phyloP scores from a whole-genome alignment of 2,329 filamentous ascomycete genomes.

The Aspergillus pseudoglaucus region DNA sequence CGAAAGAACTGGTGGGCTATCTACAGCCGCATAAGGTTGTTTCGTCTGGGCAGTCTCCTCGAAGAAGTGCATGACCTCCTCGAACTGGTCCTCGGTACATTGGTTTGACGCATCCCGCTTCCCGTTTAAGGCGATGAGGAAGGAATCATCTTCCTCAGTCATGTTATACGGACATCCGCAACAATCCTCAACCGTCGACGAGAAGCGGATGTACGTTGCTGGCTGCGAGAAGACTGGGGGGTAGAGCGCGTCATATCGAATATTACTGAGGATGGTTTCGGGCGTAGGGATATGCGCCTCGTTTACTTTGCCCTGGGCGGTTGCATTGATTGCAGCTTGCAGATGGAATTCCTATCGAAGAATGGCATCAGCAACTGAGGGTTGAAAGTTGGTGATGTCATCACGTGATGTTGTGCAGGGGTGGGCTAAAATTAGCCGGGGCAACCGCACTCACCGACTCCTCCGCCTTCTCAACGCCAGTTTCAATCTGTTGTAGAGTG shows the following conservation, averaged over 20 bases:
- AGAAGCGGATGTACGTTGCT: conserved; percentile 92
- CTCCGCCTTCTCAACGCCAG: conserved; percentile 93
- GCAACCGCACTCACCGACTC: conserved; percentile 73
- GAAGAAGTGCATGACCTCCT: conserved; percentile 89
- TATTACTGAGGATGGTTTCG: conserved; percentile 54
- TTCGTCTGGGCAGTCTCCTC: conserved; percentile 78
- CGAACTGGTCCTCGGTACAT: conserved; percentile 85
- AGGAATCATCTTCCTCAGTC: conserved; percentile 81
- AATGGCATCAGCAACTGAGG: conserved; percentile 10
- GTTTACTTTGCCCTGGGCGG: conserved; percentile 54
- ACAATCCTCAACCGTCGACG: conserved; percentile 94
- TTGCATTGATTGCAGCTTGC: conserved; percentile 70
- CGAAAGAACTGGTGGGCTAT: conserved; percentile 71
- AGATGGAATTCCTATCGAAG: conserved; percentile 79
- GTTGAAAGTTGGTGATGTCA: conserved; percentile 18
- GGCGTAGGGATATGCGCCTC: conserved; percentile 63
- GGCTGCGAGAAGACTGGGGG: conserved; percentile 72
- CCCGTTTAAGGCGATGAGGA: conserved; percentile 75
- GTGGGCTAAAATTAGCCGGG: conserved; percentile 25
- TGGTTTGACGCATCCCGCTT: conserved; percentile 59
- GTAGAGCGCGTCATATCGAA: conserved; percentile 88
- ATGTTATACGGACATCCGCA: conserved; percentile 89
- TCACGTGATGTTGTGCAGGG: conserved; percentile 36
- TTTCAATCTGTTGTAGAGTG: conserved; percentile 78
- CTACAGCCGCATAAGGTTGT: conserved; percentile 82